A percentile compares a stretch with the other conserved stretches of the same genome.
phyloP scores from a whole-genome alignment of 805 yeast species.

The Cyberlindnera meyerae region DNA sequence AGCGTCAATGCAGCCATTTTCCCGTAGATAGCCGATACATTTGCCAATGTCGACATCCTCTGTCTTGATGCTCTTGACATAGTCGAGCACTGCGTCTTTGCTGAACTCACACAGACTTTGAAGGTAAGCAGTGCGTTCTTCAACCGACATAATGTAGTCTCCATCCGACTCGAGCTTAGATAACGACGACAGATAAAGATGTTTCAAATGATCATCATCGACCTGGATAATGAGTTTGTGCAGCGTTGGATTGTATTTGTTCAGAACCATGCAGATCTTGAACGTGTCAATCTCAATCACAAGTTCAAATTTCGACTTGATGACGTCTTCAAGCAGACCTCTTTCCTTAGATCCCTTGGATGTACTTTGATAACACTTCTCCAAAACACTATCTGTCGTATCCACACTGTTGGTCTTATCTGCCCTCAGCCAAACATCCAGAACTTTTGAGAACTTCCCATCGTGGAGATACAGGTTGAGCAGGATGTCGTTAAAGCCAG shows the following conservation, averaged over 20 bases:
- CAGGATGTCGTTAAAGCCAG: slow-evolving; percentile 55
- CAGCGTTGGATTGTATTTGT: slow-evolving; percentile 16
- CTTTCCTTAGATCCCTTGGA: slow-evolving; percentile 19
- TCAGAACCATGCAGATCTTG: slow-evolving; percentile 27
- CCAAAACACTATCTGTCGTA: slow-evolving; percentile 25
- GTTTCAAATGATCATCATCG: slow-evolving; percentile 20
- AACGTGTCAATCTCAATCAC: slow-evolving; percentile 28
- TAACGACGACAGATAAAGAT: slow-evolving; percentile 22
- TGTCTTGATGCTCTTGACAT: slow-evolving; percentile 21
- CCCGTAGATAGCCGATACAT: slow-evolving; percentile 22
- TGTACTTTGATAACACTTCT: slow-evolving; percentile 24
- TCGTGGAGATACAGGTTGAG: slow-evolving; percentile 52
- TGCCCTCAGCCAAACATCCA: slow-evolving; percentile 47
- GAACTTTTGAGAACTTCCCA: slow-evolving; percentile 45
- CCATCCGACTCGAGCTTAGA: slow-evolving; percentile 21
- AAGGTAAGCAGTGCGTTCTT: slow-evolving; percentile 22
- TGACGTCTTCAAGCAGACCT: slow-evolving; percentile 14
- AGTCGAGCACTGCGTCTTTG: slow-evolving; percentile 13
- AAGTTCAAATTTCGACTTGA: slow-evolving; percentile 13
- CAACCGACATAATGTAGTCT: slow-evolving; percentile 8
- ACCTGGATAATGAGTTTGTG: slow-evolving; percentile 16
- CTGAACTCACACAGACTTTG: slow-evolving; percentile 15
- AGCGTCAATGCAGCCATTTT: slow-evolving; percentile 19
- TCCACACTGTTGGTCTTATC: slow-evolving; percentile 25
- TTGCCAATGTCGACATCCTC: slow-evolving; percentile 21